These are phyloP conservation scores for Termitomyces sp. DNA, from an alignment of 768 basidiomycete species.

Conservation along the genomic window DNA sequence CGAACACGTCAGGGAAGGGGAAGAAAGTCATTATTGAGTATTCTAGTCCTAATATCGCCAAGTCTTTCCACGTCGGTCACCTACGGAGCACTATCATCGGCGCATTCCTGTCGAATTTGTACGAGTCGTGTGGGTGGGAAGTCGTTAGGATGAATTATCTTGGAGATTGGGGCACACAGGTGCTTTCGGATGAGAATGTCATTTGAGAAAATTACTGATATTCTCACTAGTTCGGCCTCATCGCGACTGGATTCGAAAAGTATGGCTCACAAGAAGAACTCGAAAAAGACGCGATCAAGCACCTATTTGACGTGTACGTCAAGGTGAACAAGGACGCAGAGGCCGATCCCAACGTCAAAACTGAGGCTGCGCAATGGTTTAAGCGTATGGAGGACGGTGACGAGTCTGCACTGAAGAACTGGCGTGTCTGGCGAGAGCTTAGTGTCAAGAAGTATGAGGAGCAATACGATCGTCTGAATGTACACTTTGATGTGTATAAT, in stretches of 20 bases:
- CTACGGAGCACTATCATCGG: slow-evolving; percentile 98
- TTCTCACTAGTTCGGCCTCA: slow-evolving; percentile 67
- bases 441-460: slow-evolving; percentile 87
- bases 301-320: slow-evolving; percentile 93
- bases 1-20: slow-evolving; percentile 70
- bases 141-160: slow-evolving; percentile 92
- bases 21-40: slow-evolving; percentile 89
- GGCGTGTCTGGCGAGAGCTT: slow-evolving; percentile 90
- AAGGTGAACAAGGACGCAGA: slow-evolving; percentile 88
- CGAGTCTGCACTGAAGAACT: slow-evolving; percentile 76
- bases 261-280: slow-evolving; percentile 87
- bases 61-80: slow-evolving; percentile 97
- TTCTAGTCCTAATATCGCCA: slow-evolving; percentile 96
- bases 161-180: slow-evolving; percentile 99
- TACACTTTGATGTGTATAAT: slow-evolving; percentile 87
- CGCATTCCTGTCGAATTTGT: slow-evolving; percentile 88
- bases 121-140: slow-evolving; percentile 91
- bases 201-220: not conserved
- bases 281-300: slow-evolving; percentile 87
- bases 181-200: slow-evolving; percentile 28
- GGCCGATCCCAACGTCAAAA: slow-evolving; percentile 65
- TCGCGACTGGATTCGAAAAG: slow-evolving; percentile 88
- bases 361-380: slow-evolving; percentile 82
- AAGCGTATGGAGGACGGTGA: slow-evolving; percentile 95
- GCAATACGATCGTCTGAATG: slow-evolving; percentile 87